These are phyloP conservation scores for Amanita pallidorosea DNA, from an alignment of 768 basidiomycete genomes.

Conservation along the genomic window DNA sequence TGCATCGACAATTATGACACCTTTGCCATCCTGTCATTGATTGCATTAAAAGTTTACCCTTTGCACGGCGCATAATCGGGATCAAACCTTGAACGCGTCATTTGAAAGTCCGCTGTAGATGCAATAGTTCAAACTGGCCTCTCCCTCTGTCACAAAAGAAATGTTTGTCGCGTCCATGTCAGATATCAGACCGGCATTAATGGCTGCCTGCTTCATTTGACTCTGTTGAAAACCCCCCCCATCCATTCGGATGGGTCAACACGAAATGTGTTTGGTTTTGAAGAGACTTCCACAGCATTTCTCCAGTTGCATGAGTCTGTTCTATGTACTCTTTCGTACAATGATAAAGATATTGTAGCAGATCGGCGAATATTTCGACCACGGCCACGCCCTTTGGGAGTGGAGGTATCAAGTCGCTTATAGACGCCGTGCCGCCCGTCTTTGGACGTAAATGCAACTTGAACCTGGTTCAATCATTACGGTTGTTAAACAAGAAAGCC, in stretches of 20 bases:
- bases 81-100: slow-evolving; percentile 17
- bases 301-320: slow-evolving; percentile 25
- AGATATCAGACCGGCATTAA: slow-evolving; percentile 29
- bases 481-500: background rate
- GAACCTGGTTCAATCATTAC: slow-evolving; percentile 9
- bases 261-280: slow-evolving; percentile 27
- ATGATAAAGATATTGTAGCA: slow-evolving; percentile 26
- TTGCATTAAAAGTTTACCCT: background rate
- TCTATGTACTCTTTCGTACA: slow-evolving; percentile 28
- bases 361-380: slow-evolving; percentile 26
- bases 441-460: slow-evolving; percentile 12
- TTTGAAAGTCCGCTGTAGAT: slow-evolving; percentile 25
- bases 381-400: slow-evolving; percentile 25
- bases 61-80: background rate
- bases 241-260: slow-evolving; percentile 40
- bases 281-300: slow-evolving; percentile 26
- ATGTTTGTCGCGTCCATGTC: slow-evolving; percentile 24
- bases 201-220: slow-evolving; percentile 31
- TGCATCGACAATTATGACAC: slow-evolving; percentile 34
- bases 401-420: slow-evolving; percentile 10
- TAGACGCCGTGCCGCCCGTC: background rate
- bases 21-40: slow-evolving; percentile 12
- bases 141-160: slow-evolving; percentile 45
- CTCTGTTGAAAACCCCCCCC: slow-evolving; percentile 37
- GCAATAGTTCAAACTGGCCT: slow-evolving; percentile 45